Evolutionary conservation across 768 basidiomycete species (phyloP), one percentile per base, ranked within the genome.

Genomic region (Hygrophorus russula): DNA sequence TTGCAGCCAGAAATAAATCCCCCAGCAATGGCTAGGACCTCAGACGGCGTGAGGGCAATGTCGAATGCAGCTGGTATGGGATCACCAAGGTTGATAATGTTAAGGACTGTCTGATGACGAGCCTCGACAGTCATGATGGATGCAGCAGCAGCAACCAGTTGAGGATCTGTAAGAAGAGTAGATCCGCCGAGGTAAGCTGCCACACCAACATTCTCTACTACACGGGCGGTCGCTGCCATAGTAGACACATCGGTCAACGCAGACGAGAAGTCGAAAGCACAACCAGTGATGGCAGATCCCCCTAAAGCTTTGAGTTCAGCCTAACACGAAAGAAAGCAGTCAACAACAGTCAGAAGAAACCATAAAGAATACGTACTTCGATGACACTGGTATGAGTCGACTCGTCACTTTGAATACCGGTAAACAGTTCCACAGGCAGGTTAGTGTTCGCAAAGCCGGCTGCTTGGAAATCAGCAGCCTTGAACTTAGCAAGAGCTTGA

Each of bases 81-180:
- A 3, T 68, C 69, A 12, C 74, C 78, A 12, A 71, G 69, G 35
- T 71, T 71, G 42, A 91, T 52, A 48, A 87, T 53, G 64, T 90
- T 89, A 41, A 88, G 70, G 34, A 90, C 60, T 1, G 81, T 79
- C 57, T 82, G 78, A 53, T 92, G 88, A 37, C 88, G 80, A n/a
- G 85, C 80, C 55, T 91, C 88, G 37, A 86, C 69, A 20, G 85
- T 80, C 59, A 84, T 53, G 56, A 89, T 89, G 18, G 78, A 76
- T 6, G 69, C 82, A 32, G 83, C 85, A n/a, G 75, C 67, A 42
- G 70, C 68, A 39, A 85, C 62, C 44, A 87, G 53, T 18, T 67
- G 60, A 11, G 80, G 77, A 50, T 85, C 76, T 10, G 62, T 57
- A 37, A 90, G 47, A 32, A 84, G 68, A 42, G 72, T 67, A 5